phyloP scores from a whole-genome alignment of 306 rosid genomes.

The cucumber (Cucumis sativus) region DNA sequence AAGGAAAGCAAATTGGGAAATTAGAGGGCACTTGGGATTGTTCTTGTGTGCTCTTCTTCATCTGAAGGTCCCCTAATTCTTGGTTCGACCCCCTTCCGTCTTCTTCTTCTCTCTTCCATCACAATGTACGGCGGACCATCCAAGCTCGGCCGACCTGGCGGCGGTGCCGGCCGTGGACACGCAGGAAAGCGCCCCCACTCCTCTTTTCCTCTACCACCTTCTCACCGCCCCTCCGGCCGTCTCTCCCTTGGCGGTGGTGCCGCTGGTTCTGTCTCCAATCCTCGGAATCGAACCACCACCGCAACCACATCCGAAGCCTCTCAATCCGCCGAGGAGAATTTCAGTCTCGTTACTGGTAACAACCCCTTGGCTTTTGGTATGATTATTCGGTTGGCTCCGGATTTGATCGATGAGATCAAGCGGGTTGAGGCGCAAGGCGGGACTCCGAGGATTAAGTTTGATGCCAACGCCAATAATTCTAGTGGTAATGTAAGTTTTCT shows the following conservation, averaged over 20 bases:
- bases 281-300: constrained; percentile 27
- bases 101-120: neutral
- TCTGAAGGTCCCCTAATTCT: constrained; percentile 7
- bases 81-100: constrained; percentile 12
- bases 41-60: neutral
- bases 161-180: constrained; percentile 33
- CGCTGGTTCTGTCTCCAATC: constrained; percentile 12
- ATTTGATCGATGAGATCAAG: constrained; percentile 87
- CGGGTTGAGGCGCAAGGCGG: constrained; percentile 85
- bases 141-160: constrained; percentile 60
- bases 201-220: constrained; percentile 41
- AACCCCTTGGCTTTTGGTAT: constrained; percentile 66
- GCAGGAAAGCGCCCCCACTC: constrained; percentile 42
- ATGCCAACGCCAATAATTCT: constrained; percentile 32
- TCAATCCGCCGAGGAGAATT: constrained; percentile 58
- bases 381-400: constrained; percentile 74
- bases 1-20: neutral
- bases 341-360: constrained; percentile 53
- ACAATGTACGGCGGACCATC: constrained; percentile 70
- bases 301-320: constrained; percentile 17
- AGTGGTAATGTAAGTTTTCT: constrained; percentile 55
- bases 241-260: constrained; percentile 45
- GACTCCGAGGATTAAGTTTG: constrained; percentile 70
- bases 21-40: neutral
- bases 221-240: constrained; percentile 46